Evolutionary conservation across 2,329 filamentous ascomycete species (phyloP), one percentile per base, ranked within the genome.

Genomic region (Colletotrichum eleusines): DNA sequence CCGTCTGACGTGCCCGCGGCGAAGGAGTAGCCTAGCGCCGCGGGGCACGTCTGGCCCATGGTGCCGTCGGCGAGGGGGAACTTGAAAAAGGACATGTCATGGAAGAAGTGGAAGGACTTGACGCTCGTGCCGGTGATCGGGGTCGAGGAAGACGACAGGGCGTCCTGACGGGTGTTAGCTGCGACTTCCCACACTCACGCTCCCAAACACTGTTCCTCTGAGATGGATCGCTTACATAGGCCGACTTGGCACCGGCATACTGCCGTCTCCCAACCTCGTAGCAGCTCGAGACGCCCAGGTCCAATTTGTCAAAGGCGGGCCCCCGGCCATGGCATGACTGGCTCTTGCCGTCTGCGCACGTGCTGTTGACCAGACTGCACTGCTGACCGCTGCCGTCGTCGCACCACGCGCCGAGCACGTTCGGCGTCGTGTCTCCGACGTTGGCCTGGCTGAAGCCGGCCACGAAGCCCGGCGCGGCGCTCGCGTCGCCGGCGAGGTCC

Each of bases 381-480:
- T 87, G 83, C 73, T 89, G 79, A 26, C 90, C 92, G 8, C 92
- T 90, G 4, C 92, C 93, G 78, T 96, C 94, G 78, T 98, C 94
- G 75, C 95, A 98, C 84, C 90, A 97, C 1, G 95, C 94, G 1
- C 95, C 95, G 7, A 94, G 86, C 0, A 95, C 89, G 75, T 98
- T 98, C 2, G 95, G 95, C 1, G 91, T 93, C 0, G 94, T 97
- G 76, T 98, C 95, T 28, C 94, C 95, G 26, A 97, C 94, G 74
- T 92, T 97, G 14, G 95, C 90, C 79, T 98, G 95, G 0, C 94
- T 96, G 79, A 98, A 98, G 5, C 94, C 95, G 3, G 95, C 94
- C 1, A 98, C 93, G 75, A 97, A 97, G 12, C 86, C 88, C 2
- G 89, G 83, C 0, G 88, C 86, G 42, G 90, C 89, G 23, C 83